Conservation (phyloP, 2,329 filamentous ascomycete genomes). For the Teratosphaeria gauchensis region DNA sequence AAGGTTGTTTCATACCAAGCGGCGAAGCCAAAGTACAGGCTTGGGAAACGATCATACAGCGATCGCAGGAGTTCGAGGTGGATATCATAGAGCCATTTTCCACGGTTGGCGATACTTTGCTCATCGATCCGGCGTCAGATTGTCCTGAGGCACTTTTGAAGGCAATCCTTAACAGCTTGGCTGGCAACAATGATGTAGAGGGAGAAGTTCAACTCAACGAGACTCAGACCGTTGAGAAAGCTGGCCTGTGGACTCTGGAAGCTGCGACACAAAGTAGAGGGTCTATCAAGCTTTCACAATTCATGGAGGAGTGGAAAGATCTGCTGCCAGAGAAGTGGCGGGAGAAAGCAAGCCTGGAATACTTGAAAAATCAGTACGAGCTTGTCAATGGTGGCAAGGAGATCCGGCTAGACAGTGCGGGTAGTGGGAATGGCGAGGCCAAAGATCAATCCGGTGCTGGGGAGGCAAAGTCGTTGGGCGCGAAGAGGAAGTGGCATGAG, state of each 20-base stretch:
- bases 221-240: conserved; percentile 11
- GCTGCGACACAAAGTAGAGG: neutral
- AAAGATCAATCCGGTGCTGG: neutral
- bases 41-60: conserved; percentile 38
- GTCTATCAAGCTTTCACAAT: conserved; percentile 15
- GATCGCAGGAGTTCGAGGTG: conserved; percentile 32
- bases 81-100: conserved; percentile 31
- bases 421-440: conserved; percentile 2
- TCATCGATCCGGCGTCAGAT: conserved; percentile 22
- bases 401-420: conserved; percentile 13
- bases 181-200: neutral
- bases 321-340: conserved; percentile 26
- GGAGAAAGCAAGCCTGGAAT: conserved; percentile 13
- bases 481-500: conserved; percentile 31
- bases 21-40: conserved; percentile 37
- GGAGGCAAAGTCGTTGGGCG: conserved; percentile 11
- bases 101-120: conserved; percentile 9
- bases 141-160: conserved; percentile 26
- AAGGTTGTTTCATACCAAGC: conserved; percentile 38
- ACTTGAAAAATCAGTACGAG: conserved; percentile 17
- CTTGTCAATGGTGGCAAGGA: conserved; percentile 11
- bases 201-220: conserved; percentile 21
- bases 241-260: conserved; percentile 17
- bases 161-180: conserved; percentile 25
- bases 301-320: conserved; percentile 30